A percentile compares a stretch with the other conserved stretches of the same genome.
phyloP scores from a whole-genome alignment of 1,284 basidiomycete genomes.

The Paramarasmius palmivorus region DNA sequence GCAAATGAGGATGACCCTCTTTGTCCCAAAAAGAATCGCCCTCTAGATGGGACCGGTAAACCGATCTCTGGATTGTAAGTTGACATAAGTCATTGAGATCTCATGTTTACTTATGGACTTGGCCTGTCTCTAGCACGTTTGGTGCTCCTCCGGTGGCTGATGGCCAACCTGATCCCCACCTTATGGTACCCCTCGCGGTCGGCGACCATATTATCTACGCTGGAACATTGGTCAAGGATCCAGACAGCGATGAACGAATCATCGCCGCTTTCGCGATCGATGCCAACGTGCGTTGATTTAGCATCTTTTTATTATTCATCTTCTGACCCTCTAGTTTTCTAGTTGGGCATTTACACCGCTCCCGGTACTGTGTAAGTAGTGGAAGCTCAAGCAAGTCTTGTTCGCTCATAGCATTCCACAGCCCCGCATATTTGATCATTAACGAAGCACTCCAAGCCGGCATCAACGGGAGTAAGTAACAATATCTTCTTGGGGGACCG shows the following conservation, averaged over 20 bases:
- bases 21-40: slow-evolving; percentile 19
- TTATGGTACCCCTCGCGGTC: slow-evolving; percentile 13
- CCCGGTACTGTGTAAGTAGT: slow-evolving; percentile 14
- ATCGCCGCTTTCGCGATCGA: slow-evolving; percentile 17
- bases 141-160: slow-evolving; percentile 16
- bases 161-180: slow-evolving; percentile 17
- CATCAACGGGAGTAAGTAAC: slow-evolving; percentile 14
- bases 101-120: not conserved
- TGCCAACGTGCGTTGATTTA: slow-evolving; percentile 8
- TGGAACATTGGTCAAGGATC: slow-evolving; percentile 14
- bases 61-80: slow-evolving; percentile 16
- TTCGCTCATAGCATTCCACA: not conserved
- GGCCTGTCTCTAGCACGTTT: slow-evolving; percentile 14
- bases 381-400: no score
- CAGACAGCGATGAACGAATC: slow-evolving; percentile 9
- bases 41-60: slow-evolving; percentile 12
- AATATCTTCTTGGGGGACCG: not conserved
- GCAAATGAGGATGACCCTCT: slow-evolving; percentile 16
- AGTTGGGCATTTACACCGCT: slow-evolving; percentile 16
- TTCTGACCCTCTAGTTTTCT: no score
- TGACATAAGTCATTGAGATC: no score
- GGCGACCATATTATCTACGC: slow-evolving; percentile 19
- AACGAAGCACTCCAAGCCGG: slow-evolving; percentile 17
- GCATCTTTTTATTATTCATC: no score
- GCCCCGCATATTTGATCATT: slow-evolving; percentile 14